Evolutionary conservation across 2,329 filamentous ascomycete species (phyloP), one percentile per base, ranked within the genome.

Genomic region (Trichophaea hybrida): DNA sequence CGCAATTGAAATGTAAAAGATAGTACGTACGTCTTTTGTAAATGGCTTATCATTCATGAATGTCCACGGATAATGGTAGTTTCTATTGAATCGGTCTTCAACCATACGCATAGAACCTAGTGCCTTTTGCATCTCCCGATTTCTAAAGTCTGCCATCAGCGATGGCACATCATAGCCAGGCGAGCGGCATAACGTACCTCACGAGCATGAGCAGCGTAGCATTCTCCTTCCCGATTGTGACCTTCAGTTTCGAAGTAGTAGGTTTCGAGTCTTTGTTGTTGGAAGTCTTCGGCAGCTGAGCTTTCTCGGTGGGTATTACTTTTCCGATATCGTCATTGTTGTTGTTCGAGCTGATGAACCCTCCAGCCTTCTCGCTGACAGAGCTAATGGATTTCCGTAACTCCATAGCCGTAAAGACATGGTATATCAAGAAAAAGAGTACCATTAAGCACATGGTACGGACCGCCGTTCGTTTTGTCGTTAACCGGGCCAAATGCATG

Each of bases 101-200:
- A 68, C 55, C 55, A 58, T 65, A 40, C 64, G 59, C 52, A 68
- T 68, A 4, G 65, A 64, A 15, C 53, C 52, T 10, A 67, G 52
- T 1, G 65, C 64, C 33, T 61, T 57, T 12, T 55, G 46, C 7
- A 68, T 54, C 46, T 68, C 65, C 6, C 55, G 48, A 48, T 68
- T 68, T 52, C 65, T 67, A 15, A 40, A n/a, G 7, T 17, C 52
- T 66, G 64, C 69, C 93, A 85, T n/a, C 62, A 64, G 43, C 66
- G 59, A 61, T 65, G 66, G 6, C 67, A 55, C 37, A 66, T 34
- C 13, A 64, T 67, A 6, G 65, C 66, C 32, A 24, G 24, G 24
- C 24, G 24, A 3, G 24, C 63, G 66, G 31, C 7, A 5, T 6
- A 53, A 53, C 33, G 51, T 68, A 68, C 69, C 93, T 85, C 5